Evolutionary conservation across 108 stramenopile species (phyloP), one percentile per base, ranked within the genome.

Genomic region (Nitzschia sp.): DNA sequence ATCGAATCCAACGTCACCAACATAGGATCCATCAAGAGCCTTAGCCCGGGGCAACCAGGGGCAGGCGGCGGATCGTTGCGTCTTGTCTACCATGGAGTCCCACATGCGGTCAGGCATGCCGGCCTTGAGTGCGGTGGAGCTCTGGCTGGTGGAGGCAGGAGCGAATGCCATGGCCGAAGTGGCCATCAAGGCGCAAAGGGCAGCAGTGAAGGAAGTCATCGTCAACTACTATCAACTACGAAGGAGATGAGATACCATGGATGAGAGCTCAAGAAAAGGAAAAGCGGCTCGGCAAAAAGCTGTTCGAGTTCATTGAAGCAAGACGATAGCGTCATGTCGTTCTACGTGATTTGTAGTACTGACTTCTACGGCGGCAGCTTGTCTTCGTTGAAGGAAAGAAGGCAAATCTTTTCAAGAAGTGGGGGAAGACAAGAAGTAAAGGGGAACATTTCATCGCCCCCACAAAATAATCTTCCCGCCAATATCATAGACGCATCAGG

Each of bases 1-100:
- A 72, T 98, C 97, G 64, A 98, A 98, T 30, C 97, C 97, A 33
- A 86, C 91, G 75, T 96, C 97, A 36, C 94, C 96, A 58, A 83
- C 83, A 62, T 85, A 76, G 34, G 86, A 78, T 67, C 97, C 97
- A 59, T 96, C 96, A 29, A 97, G 89, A 79, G 77, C 79, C 66
- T 82, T 77, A 35, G 94, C 83, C 57, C 94, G 90, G 63, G 94
- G 94, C 75, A 95, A 84, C 79, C 77, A 95, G 36, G 94, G 94
- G 48, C 86, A 49, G 19, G 94, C 54, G 24, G 70, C 74, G 36
- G 91, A 92, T 64, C 94, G 78, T 68, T 90, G 73, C 1, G 86
- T 89, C 58, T 86, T 86, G 73, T 95, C 94, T 31, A 95, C 92
- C 92, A 93, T 93, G 64, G 70, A 80, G 78, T 93, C 81, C 92